These are phyloP conservation scores for Salix udensis DNA, from an alignment of 345 rosid species.

Conservation along the genomic window DNA sequence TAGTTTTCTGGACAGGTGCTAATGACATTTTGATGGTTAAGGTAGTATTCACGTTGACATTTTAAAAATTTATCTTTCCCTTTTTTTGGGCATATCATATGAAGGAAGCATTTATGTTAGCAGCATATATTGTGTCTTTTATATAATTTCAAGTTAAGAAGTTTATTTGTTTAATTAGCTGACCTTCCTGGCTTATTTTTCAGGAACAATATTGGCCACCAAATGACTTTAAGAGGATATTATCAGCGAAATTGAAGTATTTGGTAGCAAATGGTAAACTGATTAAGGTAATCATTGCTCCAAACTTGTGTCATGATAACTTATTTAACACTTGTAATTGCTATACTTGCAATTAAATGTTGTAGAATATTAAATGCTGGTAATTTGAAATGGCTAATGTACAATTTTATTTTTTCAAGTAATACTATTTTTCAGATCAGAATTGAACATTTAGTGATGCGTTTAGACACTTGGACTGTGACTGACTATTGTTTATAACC, in stretches of 20 bases:
- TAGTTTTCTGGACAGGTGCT: neutral
- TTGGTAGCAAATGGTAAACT: slow-evolving; percentile 72
- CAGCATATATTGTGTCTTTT: neutral
- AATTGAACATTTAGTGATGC: neutral
- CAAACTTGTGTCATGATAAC: neutral
- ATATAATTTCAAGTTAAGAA: neutral
- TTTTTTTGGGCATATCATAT: neutral
- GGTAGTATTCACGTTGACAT: neutral
- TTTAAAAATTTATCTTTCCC: neutral
- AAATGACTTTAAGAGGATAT: slow-evolving; percentile 72
- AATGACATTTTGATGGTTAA: neutral
- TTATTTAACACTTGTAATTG: neutral
- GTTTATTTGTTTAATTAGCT: slow-evolving; percentile 3
- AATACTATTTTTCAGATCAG: neutral
- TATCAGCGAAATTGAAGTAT: slow-evolving; percentile 80
- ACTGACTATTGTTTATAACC: neutral
- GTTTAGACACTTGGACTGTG: neutral
- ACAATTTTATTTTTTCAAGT: neutral
- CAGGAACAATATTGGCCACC: slow-evolving; percentile 98
- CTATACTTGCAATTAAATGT: neutral
- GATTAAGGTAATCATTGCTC: slow-evolving; percentile 54
- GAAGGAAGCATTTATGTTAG: neutral
- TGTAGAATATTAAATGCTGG: neutral
- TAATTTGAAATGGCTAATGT: neutral
- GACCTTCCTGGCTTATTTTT: slow-evolving; percentile 9